Base-by-base conservation (phyloP, 768 basidiomycete species). In the Leccinum pellstonianum region DNA sequence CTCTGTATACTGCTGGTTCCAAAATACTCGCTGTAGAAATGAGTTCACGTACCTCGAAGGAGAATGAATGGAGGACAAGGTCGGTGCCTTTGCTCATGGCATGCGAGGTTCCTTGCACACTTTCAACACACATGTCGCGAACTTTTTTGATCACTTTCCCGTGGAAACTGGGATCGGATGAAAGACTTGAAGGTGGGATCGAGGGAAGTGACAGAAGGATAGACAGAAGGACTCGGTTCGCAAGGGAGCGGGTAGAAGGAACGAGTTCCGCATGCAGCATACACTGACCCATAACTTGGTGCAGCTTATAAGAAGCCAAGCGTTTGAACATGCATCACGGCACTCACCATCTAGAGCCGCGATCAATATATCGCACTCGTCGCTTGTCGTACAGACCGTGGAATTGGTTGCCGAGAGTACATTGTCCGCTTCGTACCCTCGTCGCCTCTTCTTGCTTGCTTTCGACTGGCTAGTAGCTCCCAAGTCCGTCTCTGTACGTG, bases 401-500 rank as follows among this genome's bases (percentile, higher is more conserved):
- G 79, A 70, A 49, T 77, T 76, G 2, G 79, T 70, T 8, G 74
- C 66, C 55, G 80, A 83, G 72, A 94, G 85, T 5, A 88, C 75
- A 66, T 88, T 90, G 56, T 90, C 90, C 10, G 84, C 89, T 71
- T 93, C 89, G 63, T 86, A 92, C 12, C 80, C 86, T 21, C 85
- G 81, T 19, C 81, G 79, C 50, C 87, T 79, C 70, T 90, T 93
- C 70, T 85, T 92, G 56, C 83, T 81, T 65, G 84, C 86, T 68
- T 78, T 84, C 14, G 67, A 76, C 65, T 74, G 50, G 64, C 57
- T 15, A 3, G 63, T 65, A 46, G 66, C 60, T 15, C 59, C 71
- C 1, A 66, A 68, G 25, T 56, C 49, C 21, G 58, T 54, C 37
- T 74, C 68, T 9, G 64, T 61, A 9, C 79, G 77, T 3, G 77